These are phyloP conservation scores for Leccinum incarnatum DNA, from an alignment of 768 basidiomycete species.

Conservation along the genomic window DNA sequence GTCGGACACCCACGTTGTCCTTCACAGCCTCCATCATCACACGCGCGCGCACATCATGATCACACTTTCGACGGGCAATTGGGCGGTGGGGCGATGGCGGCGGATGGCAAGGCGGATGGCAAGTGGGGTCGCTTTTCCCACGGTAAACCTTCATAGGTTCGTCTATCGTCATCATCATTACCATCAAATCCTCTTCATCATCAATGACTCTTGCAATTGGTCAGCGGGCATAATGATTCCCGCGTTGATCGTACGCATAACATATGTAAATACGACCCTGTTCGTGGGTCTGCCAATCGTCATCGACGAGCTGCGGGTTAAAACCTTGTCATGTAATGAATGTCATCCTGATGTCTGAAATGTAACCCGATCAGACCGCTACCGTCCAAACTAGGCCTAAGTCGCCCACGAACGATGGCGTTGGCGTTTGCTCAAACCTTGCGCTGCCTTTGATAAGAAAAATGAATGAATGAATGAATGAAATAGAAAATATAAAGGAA, in stretches of 20 bases:
- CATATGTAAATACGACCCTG: neutral
- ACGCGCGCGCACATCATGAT: neutral
- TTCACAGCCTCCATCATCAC: neutral
- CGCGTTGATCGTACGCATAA: neutral
- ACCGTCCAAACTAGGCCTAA: neutral
- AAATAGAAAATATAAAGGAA: neutral
- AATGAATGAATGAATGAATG: neutral
- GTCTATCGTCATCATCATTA: neutral
- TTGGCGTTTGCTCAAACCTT: neutral
- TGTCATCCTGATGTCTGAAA: neutral
- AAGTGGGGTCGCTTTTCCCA: neutral
- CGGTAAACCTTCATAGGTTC: neutral
- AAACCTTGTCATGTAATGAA: neutral
- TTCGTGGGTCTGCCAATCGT: neutral
- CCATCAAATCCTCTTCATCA: neutral
- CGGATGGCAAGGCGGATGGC: neutral
- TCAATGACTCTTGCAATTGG: neutral
- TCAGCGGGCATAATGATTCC: neutral
- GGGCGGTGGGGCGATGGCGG: neutral
- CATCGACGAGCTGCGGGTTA: neutral
- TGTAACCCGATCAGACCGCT: neutral
- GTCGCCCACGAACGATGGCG: neutral
- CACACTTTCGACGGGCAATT: neutral
- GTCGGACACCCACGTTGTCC: neutral
- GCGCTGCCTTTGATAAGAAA: neutral